A percentile compares a stretch with the other conserved stretches of the same genome.
phyloP scores from a whole-genome alignment of 306 rosid genomes.

The Acacia confusa region DNA sequence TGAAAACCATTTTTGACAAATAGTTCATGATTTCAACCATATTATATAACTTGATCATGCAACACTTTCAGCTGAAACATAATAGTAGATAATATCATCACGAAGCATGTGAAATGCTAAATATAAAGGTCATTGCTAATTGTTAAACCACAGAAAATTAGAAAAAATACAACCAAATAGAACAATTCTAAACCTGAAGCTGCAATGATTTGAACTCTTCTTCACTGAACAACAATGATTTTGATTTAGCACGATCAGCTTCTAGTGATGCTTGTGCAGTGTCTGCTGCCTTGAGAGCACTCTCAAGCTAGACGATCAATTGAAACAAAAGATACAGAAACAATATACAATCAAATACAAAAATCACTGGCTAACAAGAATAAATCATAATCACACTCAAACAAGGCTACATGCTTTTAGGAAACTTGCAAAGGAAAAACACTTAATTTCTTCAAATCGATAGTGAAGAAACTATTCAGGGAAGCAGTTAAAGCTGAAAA shows the following conservation, averaged over 20 bases:
- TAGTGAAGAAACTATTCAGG: background rate
- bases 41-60: background rate
- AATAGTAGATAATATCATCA: background rate
- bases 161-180: background rate
- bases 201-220: slow-evolving; percentile 91
- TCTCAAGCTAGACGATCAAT: slow-evolving; percentile 64
- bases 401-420: background rate
- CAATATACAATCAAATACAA: slow-evolving; percentile 12
- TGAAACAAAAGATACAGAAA: background rate
- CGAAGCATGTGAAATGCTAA: background rate
- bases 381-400: background rate
- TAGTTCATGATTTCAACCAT: slow-evolving; percentile 12
- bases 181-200: slow-evolving; percentile 66
- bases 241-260: slow-evolving; percentile 76
- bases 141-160: background rate
- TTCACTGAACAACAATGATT: slow-evolving; percentile 70
- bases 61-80: background rate
- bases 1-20: slow-evolving; percentile 38
- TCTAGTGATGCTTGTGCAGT: slow-evolving; percentile 73
- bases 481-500: background rate
- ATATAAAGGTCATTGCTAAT: background rate
- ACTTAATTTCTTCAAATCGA: background rate
- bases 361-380: background rate
- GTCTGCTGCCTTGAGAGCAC: slow-evolving; percentile 79
- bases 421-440: background rate